Evolutionary conservation across 176 grass and related monocot species (phyloP).

Genomic region (Pharus latifolius): DNA sequence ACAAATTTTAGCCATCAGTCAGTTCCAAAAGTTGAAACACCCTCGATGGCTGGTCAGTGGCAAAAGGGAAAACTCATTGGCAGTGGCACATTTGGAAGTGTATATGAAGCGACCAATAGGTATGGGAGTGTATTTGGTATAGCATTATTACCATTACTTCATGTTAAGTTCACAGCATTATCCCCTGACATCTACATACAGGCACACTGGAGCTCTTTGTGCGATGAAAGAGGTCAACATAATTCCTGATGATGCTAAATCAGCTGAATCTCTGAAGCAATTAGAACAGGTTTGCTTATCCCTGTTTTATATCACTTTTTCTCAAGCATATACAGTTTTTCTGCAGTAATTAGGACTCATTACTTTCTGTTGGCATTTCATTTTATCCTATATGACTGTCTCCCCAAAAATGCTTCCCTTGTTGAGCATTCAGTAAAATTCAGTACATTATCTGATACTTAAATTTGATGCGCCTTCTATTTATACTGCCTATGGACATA

Average conservation of each 20-base stretch:
- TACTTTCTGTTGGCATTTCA: neutral
- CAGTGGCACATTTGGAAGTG: constrained; percentile 88
- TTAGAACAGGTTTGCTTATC: constrained; percentile 63
- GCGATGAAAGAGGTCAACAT: constrained; percentile 99
- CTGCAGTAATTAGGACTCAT: neutral
- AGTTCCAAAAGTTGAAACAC: constrained; percentile 46
- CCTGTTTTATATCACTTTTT: neutral
- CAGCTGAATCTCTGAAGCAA: constrained; percentile 77
- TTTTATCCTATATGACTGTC: neutral
- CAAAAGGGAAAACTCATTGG: constrained; percentile 88
- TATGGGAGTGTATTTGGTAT: constrained; percentile 21
- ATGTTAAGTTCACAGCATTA: constrained; percentile 3
- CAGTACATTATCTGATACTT: neutral
- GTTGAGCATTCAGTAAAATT: neutral
- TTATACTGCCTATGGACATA: neutral
- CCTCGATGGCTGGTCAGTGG: constrained; percentile 66
- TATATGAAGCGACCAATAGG: constrained; percentile 93
- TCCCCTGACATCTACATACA: constrained; percentile 15
- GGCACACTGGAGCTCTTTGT: constrained; percentile 89
- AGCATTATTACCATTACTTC: neutral
- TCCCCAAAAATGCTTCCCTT: neutral
- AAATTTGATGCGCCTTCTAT: neutral
- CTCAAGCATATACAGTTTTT: constrained; percentile 1
- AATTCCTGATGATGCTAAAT: constrained; percentile 90
- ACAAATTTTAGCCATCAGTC: constrained; percentile 21